Evolutionary conservation across 164 flowering plant genomes (phyloP).

Genomic region (Magnolia sinica): DNA sequence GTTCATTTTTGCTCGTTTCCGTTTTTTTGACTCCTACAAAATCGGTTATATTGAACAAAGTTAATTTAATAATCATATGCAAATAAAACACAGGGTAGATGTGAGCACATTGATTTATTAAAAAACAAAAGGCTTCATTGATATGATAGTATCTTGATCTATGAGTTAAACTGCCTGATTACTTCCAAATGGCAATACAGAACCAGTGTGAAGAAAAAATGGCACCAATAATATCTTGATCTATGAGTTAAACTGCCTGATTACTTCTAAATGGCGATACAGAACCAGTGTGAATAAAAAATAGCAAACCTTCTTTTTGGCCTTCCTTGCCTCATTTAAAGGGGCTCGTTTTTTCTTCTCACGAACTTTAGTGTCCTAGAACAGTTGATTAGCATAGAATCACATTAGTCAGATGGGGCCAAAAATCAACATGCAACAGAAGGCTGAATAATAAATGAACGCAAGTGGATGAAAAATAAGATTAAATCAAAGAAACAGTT

Average conservation of each 20-base stretch:
- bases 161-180: neutral
- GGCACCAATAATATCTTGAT: neutral
- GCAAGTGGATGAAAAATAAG: neutral
- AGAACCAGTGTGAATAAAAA: neutral
- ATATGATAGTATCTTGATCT: neutral
- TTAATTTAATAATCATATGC: neutral
- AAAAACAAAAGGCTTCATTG: neutral
- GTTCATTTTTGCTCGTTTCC: constrained; percentile 61
- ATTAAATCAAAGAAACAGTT: neutral
- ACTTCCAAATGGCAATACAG: neutral
- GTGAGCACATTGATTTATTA: neutral
- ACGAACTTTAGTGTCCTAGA: constrained; percentile 27
- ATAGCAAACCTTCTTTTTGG: constrained; percentile 45
- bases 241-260: neutral
- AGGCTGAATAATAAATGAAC: neutral
- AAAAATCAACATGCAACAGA: constrained; percentile 5
- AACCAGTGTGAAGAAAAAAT: neutral
- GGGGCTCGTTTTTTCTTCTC: constrained; percentile 47
- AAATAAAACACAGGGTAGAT: neutral
- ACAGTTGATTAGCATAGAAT: constrained; percentile 9
- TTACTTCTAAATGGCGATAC: neutral
- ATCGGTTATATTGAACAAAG: constrained; percentile 10
- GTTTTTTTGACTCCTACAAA: constrained; percentile 48
- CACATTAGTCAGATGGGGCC: constrained; percentile 5
- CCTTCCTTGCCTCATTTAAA: constrained; percentile 33